Evolutionary conservation across 2,329 filamentous ascomycete species (phyloP), one percentile per base, ranked within the genome.

Genomic region (Sclerotinia borealis): DNA sequence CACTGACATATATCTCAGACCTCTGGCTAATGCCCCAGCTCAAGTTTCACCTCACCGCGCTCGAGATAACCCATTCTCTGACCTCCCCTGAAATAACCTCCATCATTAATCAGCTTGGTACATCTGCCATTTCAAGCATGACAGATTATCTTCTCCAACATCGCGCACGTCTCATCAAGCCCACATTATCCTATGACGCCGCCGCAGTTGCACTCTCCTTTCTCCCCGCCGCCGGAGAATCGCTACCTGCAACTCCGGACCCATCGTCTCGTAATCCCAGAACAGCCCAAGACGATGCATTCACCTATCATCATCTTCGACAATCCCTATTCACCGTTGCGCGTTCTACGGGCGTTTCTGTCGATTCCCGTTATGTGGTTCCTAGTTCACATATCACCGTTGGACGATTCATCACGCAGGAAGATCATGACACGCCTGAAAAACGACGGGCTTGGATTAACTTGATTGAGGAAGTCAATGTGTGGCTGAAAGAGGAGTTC

Each of bases 311-410:
- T 73, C 93, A 98, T 75, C 84, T 98, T 10, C 86, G 93, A 3
- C 83, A 88, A 4, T 92, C 96, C 72, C 74, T 96, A 15, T 95
- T 88, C 74, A 79, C 83, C 55, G 78, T 85, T 31, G 83, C 85
- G 4, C 78, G 80, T 51, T 78, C 77, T 4, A 81, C 85, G 0
- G 90, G 90, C 1, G 79, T 93, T n/a, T 77, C 82, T 19, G 82
- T 96, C 39, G 88, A 82, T 27, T 91, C 90, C 59, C 82, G 93
- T 63, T 98, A 97, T 74, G 87, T 93, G 29, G 91, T 96, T 2
- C 93, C 93, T 1, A 93, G 90, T 52, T 92, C 91, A 19, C 93
- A 98, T 77, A 83, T 97, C 72, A 97, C 93, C 0, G 83, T 98
- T 63, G 93, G 85, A 0, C 82, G 93, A 4, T 97, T 95, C 74